phyloP scores from a whole-genome alignment of 352 stramenopile genomes.

The Globisporangium sylvaticum region DNA sequence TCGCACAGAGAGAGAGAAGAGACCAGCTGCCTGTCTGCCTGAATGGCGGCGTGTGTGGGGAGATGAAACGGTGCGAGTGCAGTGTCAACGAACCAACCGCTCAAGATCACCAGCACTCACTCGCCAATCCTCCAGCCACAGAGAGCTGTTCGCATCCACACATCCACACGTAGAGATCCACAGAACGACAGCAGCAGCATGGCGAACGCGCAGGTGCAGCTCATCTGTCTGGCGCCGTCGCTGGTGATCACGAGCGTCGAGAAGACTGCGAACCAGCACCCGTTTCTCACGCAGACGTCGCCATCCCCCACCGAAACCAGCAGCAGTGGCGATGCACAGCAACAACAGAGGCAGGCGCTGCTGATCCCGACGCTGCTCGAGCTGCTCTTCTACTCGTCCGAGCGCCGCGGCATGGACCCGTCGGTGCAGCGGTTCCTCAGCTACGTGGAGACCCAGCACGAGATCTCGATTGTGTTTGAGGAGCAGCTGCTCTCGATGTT shows the following conservation, averaged over 20 bases:
- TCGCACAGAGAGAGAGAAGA: background rate
- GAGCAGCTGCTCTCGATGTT: constrained; percentile 38
- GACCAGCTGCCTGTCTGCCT: background rate
- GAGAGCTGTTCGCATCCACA: background rate
- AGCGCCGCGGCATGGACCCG: background rate
- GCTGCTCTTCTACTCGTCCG: constrained; percentile 48
- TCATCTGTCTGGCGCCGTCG: constrained; percentile 48
- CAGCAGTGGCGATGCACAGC: background rate
- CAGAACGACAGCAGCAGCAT: constrained; percentile 6
- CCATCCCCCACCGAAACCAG: background rate
- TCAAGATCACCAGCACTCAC: background rate
- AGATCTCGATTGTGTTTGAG: constrained; percentile 65
- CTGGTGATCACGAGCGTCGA: constrained; percentile 56
- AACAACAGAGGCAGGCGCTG: constrained; percentile 8
- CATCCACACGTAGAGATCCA: background rate
- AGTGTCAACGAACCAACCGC: constrained; percentile 1
- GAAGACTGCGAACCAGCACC: constrained; percentile 25
- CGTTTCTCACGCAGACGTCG: constrained; percentile 13
- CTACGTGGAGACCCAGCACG: constrained; percentile 64
- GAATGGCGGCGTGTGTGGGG: background rate
- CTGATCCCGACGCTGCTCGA: constrained; percentile 46
- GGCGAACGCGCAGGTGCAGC: constrained; percentile 40
- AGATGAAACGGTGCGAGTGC: background rate
- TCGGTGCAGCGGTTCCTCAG: constrained; percentile 40
- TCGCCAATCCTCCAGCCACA: background rate